phyloP scores from a whole-genome alignment of 2,329 filamentous ascomycete genomes.

The Claviceps lovelessii region DNA sequence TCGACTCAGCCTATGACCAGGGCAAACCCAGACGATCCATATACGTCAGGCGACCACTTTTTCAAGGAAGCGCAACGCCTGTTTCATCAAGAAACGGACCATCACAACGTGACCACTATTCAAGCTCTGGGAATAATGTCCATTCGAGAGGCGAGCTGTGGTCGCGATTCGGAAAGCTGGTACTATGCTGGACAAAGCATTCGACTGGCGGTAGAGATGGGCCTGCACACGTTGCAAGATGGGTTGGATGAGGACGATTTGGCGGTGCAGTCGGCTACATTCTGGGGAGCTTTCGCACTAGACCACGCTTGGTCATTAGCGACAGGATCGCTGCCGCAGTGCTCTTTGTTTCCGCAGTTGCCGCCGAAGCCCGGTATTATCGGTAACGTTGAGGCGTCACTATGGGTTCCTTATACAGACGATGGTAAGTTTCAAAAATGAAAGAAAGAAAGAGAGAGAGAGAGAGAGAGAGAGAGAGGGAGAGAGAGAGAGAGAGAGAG shows the following conservation, averaged over 20 bases:
- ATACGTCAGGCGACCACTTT: conserved; percentile 58
- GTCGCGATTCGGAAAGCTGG: conserved; percentile 58
- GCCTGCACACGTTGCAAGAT: conserved; percentile 42
- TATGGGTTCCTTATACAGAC: conserved; percentile 46
- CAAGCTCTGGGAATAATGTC: conserved; percentile 67
- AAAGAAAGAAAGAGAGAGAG: background rate
- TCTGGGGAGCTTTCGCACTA: conserved; percentile 48
- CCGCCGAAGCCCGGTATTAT: conserved; percentile 47
- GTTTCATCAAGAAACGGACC: conserved; percentile 41
- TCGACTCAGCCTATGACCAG: conserved; percentile 51
- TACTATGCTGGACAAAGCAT: conserved; percentile 60
- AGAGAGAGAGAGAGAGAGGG: background rate
- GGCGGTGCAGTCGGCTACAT: conserved; percentile 45
- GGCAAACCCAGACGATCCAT: conserved; percentile 45
- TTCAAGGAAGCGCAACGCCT: conserved; percentile 54
- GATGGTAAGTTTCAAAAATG: conserved; percentile 28
- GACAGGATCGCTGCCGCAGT: conserved; percentile 46
- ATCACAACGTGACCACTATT: conserved; percentile 53
- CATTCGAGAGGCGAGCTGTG: conserved; percentile 58
- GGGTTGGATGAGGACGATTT: conserved; percentile 38
- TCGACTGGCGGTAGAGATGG: conserved; percentile 57
- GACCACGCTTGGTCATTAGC: conserved; percentile 55
- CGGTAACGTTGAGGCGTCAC: conserved; percentile 42
- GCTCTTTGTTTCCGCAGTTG: conserved; percentile 40
- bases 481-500: background rate